These are phyloP conservation scores for Paraphaeosphaeria minitans DNA, from an alignment of 2,329 filamentous ascomycete genomes.

Conservation along the genomic window DNA sequence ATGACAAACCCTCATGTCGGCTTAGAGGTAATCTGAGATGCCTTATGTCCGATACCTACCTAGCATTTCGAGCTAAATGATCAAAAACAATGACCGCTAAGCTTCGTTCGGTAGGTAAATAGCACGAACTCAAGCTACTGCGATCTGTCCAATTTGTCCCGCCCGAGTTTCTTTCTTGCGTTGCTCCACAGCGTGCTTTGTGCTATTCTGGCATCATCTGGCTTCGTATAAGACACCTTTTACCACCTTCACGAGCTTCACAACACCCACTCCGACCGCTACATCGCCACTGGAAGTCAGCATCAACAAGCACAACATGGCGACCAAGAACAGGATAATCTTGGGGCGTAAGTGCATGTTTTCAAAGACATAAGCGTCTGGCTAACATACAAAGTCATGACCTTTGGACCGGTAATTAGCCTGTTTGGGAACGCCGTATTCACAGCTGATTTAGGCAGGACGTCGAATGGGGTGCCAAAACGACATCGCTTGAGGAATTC, in stretches of 20 bases:
- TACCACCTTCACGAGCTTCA: too few species aligned
- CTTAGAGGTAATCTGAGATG: not conserved
- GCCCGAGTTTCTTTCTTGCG: not conserved
- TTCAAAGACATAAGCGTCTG: not conserved
- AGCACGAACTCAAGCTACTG: not conserved
- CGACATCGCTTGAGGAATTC: constrained; percentile 54
- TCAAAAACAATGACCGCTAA: not conserved
- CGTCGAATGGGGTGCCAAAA: constrained; percentile 66
- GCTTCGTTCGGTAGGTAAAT: not conserved
- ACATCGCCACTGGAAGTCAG: too few species aligned
- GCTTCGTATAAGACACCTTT: too few species aligned
- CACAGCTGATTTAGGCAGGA: not conserved
- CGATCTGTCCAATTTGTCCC: not conserved
- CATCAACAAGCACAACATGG: not conserved
- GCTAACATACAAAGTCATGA: constrained; percentile 3
- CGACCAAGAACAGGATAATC: constrained; percentile 6
- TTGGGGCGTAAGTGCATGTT: not conserved
- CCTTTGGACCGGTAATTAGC: constrained; percentile 5
- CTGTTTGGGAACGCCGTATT: not conserved
- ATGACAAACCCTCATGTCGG: not conserved
- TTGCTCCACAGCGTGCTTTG: too few species aligned
- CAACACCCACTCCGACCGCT: too few species aligned
- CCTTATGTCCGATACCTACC: not conserved
- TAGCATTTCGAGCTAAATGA: not conserved
- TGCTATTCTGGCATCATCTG: too few species aligned